Evolutionary conservation across 257 asterid genomes (phyloP).

Genomic region (Apocynum venetum): DNA sequence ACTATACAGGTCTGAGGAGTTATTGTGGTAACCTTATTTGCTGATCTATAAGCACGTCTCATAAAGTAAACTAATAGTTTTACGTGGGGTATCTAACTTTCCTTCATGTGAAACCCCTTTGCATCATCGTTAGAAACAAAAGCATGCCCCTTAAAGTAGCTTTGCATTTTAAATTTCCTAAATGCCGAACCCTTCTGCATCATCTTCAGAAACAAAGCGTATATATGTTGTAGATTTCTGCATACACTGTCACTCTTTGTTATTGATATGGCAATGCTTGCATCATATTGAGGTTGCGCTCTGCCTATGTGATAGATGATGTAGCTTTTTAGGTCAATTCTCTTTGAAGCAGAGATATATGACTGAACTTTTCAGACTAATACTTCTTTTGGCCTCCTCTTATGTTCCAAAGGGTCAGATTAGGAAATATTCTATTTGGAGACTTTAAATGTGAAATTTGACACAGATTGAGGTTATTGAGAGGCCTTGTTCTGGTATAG

Average conservation of each 20-base stretch:
- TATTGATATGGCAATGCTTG: neutral
- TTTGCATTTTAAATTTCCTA: neutral
- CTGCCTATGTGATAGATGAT: neutral
- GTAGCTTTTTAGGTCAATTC: neutral
- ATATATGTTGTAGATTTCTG: neutral
- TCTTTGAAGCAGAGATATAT: neutral
- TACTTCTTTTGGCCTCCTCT: neutral
- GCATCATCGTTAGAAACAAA: no score
- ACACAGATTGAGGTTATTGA: neutral
- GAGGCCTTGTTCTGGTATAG: neutral
- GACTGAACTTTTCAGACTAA: neutral
- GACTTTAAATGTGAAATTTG: neutral
- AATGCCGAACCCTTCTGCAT: neutral
- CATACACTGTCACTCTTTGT: neutral
- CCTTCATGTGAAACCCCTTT: no score
- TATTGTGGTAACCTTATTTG: neutral
- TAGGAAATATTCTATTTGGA: neutral
- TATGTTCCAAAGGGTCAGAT: neutral
- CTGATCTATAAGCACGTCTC: neutral
- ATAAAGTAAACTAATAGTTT: neutral
- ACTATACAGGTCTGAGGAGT: neutral
- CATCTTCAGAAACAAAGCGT: neutral
- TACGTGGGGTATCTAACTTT: no score
- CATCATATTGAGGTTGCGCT: neutral
- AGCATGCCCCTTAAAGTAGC: neutral